Base-by-base conservation (phyloP, 2,329 filamentous ascomycete species). In the Emergomyces pasteurianus region DNA sequence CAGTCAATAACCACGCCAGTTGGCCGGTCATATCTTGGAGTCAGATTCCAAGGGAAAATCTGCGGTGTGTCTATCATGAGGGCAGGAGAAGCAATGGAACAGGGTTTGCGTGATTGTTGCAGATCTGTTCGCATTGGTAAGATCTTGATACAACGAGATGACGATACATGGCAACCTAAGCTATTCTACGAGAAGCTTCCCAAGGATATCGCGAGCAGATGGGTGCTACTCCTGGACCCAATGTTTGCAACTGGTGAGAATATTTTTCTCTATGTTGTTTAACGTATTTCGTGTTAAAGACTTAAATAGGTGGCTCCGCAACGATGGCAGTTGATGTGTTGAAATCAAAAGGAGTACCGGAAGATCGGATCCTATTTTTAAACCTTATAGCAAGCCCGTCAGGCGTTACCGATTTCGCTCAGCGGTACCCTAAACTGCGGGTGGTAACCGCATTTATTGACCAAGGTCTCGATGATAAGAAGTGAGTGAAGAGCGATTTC, bases 61-160 rank as follows among this genome's bases (percentile, higher is more conserved):
- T 99, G 94, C 71, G 94, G 94, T 60, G 94, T 99, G 18, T 95
- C 90, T 7, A 99, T 99, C 69, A 97, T 99, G 94, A 86, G 94
- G 65, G 94, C 94, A 14, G 94, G 94, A 58, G 94, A 99, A 77
- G 90, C 92, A 62, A 99, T 99, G 94, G 94, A 99, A 77, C 91
- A 97, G 76, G 94, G 92, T 1, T 79, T 99, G 63, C 83, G 94
- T 63, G 92, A 99, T 75, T 99, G 94, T 78, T 99, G 94, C 77
- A 87, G 94, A 58, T 95, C 90, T n/a, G 94, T 99, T 56, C 84
- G 94, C 64, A 99, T 99, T 70, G 94, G 94, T 66, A 99, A 99
- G 81, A 99, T 99, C 65, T 79, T 99, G 68, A 99, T 99, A 70
- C 94, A 99, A 77, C 82, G 94, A 61, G 94, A 99, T 68, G 94